phyloP scores from a whole-genome alignment of 2,329 filamentous ascomycete genomes.

The Phaeosphaeriaceae sp. region DNA sequence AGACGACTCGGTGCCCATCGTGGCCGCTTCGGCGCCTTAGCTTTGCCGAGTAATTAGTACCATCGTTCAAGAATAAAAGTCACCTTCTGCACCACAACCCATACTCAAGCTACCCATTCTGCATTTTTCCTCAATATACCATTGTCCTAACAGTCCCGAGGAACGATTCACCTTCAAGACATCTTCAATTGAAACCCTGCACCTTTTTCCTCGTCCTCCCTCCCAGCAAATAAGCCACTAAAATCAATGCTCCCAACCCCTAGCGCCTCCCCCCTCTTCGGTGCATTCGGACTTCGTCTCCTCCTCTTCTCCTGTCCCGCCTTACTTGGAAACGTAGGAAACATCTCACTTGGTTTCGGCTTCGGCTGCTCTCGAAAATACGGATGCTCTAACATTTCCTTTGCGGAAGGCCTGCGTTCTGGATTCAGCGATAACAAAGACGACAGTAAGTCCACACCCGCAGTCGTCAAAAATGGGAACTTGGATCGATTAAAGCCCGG shows the following conservation, averaged over 20 bases:
- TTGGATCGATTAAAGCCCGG: slow-evolving; percentile 70
- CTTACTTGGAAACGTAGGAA: slow-evolving; percentile 95
- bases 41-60: too few species aligned
- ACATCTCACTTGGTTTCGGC: slow-evolving; percentile 89
- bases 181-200: slow-evolving; percentile 54
- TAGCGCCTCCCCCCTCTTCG: slow-evolving; percentile 71
- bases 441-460: slow-evolving; percentile 73
- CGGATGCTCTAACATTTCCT: slow-evolving; percentile 75
- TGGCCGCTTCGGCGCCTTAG: too few species aligned
- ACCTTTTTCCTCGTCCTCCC: slow-evolving; percentile 56
- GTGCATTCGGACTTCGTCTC: slow-evolving; percentile 79
- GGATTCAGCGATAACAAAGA: slow-evolving; percentile 79
- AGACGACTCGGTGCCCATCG: neutral
- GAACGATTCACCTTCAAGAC: slow-evolving; percentile 22
- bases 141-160: too few species aligned
- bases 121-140: too few species aligned
- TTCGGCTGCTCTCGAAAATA: slow-evolving; percentile 92
- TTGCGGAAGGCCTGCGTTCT: slow-evolving; percentile 70
- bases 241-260: slow-evolving; percentile 56
- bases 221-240: slow-evolving; percentile 57
- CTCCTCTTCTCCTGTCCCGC: slow-evolving; percentile 86
- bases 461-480: slow-evolving; percentile 81
- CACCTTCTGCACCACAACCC: neutral
- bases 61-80: too few species aligned
- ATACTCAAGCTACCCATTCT: neutral